A percentile compares a stretch with the other conserved stretches of the same genome.
Conservation (phyloP, 148 eudicot genomes). For the Pouteria glomerata region DNA sequence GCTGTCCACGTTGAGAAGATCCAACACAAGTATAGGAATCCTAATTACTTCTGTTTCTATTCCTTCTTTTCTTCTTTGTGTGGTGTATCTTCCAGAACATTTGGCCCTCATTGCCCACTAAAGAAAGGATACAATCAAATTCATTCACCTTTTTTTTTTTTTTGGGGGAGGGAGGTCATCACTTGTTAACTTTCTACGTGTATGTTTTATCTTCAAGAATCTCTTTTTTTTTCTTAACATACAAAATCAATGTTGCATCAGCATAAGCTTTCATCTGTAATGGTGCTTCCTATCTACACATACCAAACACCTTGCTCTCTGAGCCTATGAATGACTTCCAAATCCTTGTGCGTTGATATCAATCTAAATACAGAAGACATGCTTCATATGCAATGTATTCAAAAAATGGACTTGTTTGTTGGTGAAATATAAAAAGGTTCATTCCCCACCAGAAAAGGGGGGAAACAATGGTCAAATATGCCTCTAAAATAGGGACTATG, state of each 20-base stretch:
- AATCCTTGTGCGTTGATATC: background rate
- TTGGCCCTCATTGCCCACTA: no score
- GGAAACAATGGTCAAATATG: background rate
- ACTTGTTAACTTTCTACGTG: no score
- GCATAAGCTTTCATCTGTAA: background rate
- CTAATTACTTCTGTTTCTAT: background rate
- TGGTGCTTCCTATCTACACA: background rate
- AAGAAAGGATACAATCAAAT: background rate
- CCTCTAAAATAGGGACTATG: background rate
- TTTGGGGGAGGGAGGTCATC: no score
- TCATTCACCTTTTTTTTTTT: no score
- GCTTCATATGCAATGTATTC: background rate
- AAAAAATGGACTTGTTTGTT: background rate
- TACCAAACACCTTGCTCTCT: background rate
- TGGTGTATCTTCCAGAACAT: background rate
- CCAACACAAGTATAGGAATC: background rate
- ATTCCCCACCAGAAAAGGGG: background rate
- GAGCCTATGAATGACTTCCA: background rate
- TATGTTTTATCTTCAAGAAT: no score
- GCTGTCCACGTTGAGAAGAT: background rate
- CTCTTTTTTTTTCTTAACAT: background rate
- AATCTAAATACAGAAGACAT: background rate
- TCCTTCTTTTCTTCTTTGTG: background rate
- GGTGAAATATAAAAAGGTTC: no score
- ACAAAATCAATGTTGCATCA: background rate